Percentiles rank a stretch among this genome's conserved stretches.
These are phyloP conservation scores for Gastrodia elata DNA, from an alignment of 106 monocot species.

Conservation along the genomic window DNA sequence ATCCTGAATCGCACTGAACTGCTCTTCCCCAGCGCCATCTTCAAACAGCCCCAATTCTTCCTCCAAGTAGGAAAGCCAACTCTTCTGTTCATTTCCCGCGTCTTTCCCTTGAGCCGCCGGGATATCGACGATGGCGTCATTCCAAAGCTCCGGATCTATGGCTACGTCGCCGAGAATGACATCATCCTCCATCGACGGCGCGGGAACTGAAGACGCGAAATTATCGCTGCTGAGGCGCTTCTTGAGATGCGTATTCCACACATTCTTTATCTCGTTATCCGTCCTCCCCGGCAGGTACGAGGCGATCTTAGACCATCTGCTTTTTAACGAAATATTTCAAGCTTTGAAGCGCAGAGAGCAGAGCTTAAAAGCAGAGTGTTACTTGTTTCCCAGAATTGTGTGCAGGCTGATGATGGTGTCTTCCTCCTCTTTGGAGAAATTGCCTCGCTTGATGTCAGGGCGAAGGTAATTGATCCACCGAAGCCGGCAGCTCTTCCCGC, in stretches of 20 bases:
- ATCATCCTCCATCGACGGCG: background rate
- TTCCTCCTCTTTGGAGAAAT: constrained; percentile 47
- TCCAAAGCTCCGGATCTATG: background rate
- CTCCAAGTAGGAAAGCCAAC: constrained; percentile 36
- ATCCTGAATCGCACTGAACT: background rate
- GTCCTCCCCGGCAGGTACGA: constrained; percentile 41
- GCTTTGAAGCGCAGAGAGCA: background rate
- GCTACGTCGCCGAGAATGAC: background rate
- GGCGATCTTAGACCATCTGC: constrained; percentile 51
- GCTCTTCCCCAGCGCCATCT: background rate
- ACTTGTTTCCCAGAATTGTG: constrained; percentile 46
- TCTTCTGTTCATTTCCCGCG: background rate
- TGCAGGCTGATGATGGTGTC: constrained; percentile 44
- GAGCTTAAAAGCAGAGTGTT: background rate
- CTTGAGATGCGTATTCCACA: constrained; percentile 62
- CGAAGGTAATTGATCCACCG: constrained; percentile 56
- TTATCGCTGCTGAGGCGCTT: constrained; percentile 17
- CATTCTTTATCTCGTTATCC: constrained; percentile 59
- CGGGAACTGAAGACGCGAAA: background rate
- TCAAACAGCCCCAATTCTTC: constrained; percentile 27
- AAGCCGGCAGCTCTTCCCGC: constrained; percentile 54
- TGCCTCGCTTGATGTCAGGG: constrained; percentile 51
- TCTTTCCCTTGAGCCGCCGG: background rate
- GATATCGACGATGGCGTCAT: background rate
- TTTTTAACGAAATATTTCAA: background rate